Evolutionary conservation across 2,329 filamentous ascomycete species (phyloP).

Genomic region (Nectriaceae sp.): DNA sequence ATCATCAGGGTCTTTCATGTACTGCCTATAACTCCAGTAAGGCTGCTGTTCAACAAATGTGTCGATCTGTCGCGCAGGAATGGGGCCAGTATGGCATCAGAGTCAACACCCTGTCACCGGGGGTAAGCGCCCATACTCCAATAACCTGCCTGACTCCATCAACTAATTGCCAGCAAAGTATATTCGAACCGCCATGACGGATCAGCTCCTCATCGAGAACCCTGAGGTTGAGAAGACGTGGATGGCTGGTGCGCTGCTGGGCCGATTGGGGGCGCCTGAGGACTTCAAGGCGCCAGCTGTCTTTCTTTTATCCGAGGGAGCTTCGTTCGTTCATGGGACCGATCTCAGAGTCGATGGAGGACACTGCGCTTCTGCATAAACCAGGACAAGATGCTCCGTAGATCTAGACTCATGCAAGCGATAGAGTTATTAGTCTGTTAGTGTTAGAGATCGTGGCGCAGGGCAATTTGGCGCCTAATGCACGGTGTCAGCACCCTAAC

Average conservation of each 20-base stretch:
- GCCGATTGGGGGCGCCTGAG: slow-evolving; percentile 54
- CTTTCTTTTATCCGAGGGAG: slow-evolving; percentile 58
- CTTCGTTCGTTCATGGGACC: slow-evolving; percentile 59
- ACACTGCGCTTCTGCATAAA: slow-evolving; percentile 44
- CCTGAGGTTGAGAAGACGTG: slow-evolving; percentile 53
- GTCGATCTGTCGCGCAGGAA: slow-evolving; percentile 60
- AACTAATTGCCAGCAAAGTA: slow-evolving; percentile 31
- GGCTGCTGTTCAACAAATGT: slow-evolving; percentile 61
- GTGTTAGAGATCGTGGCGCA: too few relatives aligned
- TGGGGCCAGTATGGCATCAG: slow-evolving; percentile 65
- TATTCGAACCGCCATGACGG: slow-evolving; percentile 51
- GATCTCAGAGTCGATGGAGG: slow-evolving; percentile 61
- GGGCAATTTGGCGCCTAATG: too few relatives aligned
- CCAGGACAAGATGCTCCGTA: background rate
- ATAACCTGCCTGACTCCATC: background rate
- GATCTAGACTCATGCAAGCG: too few relatives aligned
- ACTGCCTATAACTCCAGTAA: slow-evolving; percentile 66
- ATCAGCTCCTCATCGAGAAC: slow-evolving; percentile 44
- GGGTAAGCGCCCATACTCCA: slow-evolving; percentile 36
- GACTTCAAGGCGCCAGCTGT: slow-evolving; percentile 60
- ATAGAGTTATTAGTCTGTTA: too few relatives aligned
- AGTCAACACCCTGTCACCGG: slow-evolving; percentile 67
- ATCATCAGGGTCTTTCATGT: slow-evolving; percentile 57
- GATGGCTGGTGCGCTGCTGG: slow-evolving; percentile 56
- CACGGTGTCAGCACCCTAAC: too few relatives aligned